These are phyloP conservation scores for Lagenaria siceraria DNA, from an alignment of 306 rosid genomes.

Conservation along the genomic window DNA sequence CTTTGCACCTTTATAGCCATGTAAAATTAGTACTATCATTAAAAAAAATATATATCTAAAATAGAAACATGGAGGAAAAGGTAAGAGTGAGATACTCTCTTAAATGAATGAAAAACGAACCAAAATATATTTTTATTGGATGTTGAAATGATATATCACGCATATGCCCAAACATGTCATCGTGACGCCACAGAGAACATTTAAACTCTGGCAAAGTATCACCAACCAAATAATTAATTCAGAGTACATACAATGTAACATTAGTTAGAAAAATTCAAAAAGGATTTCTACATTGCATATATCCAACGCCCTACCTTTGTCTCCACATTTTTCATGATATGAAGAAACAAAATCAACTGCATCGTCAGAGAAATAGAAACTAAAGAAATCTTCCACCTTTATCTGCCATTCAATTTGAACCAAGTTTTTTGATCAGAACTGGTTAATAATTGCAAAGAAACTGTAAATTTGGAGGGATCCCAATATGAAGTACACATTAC, in stretches of 20 bases:
- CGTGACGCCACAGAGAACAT: constrained; percentile 58
- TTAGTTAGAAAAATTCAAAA: background rate
- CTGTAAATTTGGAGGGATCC: background rate
- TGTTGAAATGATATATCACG: constrained; percentile 84
- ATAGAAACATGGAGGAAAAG: constrained; percentile 4
- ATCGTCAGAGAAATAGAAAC: constrained; percentile 58
- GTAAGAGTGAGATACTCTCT: background rate
- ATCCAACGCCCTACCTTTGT: constrained; percentile 55
- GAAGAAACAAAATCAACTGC: constrained; percentile 43
- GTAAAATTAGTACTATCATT: background rate
- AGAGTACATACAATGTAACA: background rate
- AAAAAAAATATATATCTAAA: too few species aligned
- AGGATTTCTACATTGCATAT: background rate
- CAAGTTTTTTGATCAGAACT: background rate
- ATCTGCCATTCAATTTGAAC: constrained; percentile 45
- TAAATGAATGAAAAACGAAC: constrained; percentile 24
- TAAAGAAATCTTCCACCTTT: constrained; percentile 75
- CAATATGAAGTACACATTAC: background rate
- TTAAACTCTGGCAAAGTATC: constrained; percentile 43
- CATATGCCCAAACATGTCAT: constrained; percentile 54
- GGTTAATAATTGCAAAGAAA: background rate
- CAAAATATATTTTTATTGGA: constrained; percentile 90
- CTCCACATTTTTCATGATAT: constrained; percentile 70
- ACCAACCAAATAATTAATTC: background rate
- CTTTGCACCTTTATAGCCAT: constrained; percentile 58